phyloP scores from a whole-genome alignment of 2,329 filamentous ascomycete genomes.

The Mycosphaerella arachidis region DNA sequence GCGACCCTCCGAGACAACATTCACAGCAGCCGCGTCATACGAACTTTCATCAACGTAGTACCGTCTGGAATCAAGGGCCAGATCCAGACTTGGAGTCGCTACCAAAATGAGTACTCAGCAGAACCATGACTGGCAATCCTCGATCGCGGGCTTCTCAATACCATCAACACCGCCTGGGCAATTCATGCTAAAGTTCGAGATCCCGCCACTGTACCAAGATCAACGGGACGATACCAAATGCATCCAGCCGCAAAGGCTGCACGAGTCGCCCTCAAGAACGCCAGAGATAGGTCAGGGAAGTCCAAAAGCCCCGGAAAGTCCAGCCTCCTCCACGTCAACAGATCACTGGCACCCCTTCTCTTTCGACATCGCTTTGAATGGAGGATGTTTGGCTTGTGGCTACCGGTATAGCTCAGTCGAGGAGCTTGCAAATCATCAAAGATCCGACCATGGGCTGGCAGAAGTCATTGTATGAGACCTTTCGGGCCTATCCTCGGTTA shows the following conservation, averaged over 20 bases:
- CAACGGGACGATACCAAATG: background rate
- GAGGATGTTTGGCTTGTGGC: constrained; percentile 21
- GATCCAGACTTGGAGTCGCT: background rate
- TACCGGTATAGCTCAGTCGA: constrained; percentile 23
- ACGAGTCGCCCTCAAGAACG: constrained; percentile 8
- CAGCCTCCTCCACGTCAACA: constrained; percentile 11
- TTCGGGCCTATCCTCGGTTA: constrained; percentile 5
- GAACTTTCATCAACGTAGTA: background rate
- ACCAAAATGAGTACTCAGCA: background rate
- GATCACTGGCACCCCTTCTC: constrained; percentile 13
- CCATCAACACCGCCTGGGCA: background rate
- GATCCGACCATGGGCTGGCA: constrained; percentile 19
- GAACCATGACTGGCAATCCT: background rate
- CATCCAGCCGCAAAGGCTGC: constrained; percentile 2
- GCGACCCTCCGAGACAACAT: background rate
- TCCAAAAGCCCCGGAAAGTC: constrained; percentile 6
- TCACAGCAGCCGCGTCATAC: background rate
- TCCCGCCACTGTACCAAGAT: background rate
- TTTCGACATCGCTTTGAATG: constrained; percentile 9
- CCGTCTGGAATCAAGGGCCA: background rate
- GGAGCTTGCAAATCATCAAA: constrained; percentile 22
- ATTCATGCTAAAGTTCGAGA: background rate
- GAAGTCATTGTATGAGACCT: constrained; percentile 19
- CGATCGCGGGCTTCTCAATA: background rate
- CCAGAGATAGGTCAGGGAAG: background rate